Percentiles rank a stretch among this genome's conserved stretches.
These are phyloP conservation scores for Colletotrichum godetiae DNA, from an alignment of 2,329 filamentous ascomycete genomes.

Conservation along the genomic window DNA sequence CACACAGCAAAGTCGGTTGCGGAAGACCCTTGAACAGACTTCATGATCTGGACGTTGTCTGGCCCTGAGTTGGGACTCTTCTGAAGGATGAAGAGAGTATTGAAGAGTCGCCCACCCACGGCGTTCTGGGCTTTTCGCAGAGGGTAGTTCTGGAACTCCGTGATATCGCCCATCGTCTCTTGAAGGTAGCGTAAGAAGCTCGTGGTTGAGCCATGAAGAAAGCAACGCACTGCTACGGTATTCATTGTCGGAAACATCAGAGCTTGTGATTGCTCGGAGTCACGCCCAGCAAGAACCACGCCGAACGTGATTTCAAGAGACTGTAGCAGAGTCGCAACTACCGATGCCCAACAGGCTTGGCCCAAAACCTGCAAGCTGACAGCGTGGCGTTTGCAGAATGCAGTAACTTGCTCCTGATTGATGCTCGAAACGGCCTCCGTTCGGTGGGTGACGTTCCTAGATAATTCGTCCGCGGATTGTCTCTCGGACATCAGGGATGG, in stretches of 20 bases:
- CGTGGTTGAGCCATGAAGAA: constrained; percentile 74
- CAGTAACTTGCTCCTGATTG: constrained; percentile 43
- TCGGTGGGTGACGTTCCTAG: constrained; percentile 49
- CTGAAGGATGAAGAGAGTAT: constrained; percentile 68
- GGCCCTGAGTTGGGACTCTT: constrained; percentile 40
- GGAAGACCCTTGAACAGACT: constrained; percentile 71
- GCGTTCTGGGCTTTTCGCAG: constrained; percentile 73
- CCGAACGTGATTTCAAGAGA: constrained; percentile 85
- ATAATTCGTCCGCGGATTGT: constrained; percentile 42
- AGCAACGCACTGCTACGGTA: constrained; percentile 79
- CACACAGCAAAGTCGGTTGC: constrained; percentile 86
- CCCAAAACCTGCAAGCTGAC: constrained; percentile 83
- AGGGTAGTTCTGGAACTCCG: constrained; percentile 81
- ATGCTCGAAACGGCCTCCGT: constrained; percentile 48
- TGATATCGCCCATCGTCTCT: constrained; percentile 71
- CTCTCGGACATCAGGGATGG: constrained; percentile 47
- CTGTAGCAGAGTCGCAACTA: constrained; percentile 71
- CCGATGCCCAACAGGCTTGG: constrained; percentile 80
- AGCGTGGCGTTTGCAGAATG: constrained; percentile 73
- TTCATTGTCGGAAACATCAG: constrained; percentile 94
- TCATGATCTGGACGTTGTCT: constrained; percentile 57
- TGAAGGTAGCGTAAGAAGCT: constrained; percentile 81
- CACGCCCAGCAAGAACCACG: constrained; percentile 85
- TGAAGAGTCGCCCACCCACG: constrained; percentile 55
- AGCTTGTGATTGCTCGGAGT: constrained; percentile 73